Percentiles rank a stretch among this genome's conserved stretches.
These are phyloP conservation scores for Aspergillus tanneri DNA, from an alignment of 2,329 filamentous ascomycete genomes.

Conservation along the genomic window DNA sequence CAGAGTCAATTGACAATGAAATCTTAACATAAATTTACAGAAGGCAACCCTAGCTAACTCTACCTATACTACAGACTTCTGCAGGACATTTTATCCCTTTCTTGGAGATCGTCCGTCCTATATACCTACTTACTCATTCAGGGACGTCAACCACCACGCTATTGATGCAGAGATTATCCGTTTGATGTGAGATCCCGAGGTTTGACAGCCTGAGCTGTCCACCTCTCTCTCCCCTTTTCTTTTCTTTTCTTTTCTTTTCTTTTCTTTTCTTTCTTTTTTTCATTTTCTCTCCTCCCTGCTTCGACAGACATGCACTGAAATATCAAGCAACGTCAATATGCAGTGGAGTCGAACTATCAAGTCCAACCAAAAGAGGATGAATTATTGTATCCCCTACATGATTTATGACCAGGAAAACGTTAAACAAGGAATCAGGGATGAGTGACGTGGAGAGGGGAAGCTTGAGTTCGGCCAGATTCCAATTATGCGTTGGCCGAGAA, in stretches of 20 bases:
- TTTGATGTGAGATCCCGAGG: neutral
- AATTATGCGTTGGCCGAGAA: too few species aligned
- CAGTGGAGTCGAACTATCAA: neutral
- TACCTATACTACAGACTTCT: neutral
- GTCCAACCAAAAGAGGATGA: too few species aligned
- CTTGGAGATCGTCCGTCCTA: too few species aligned
- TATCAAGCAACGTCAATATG: neutral
- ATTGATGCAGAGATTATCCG: neutral
- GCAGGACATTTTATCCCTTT: neutral
- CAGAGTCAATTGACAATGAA: neutral
- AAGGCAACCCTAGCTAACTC: neutral
- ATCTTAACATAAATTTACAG: neutral
- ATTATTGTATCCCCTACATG: too few species aligned
- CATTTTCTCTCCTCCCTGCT: neutral
- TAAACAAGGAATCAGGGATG: neutral
- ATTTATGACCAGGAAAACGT: neutral
- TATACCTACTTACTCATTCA: too few species aligned
- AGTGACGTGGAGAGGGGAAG: constrained; percentile 5
- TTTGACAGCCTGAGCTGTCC: neutral
- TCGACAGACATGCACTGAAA: neutral
- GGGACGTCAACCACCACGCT: too few species aligned
- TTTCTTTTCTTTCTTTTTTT: neutral
- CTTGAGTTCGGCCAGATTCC: neutral
- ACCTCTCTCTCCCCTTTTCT: neutral
- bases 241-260: neutral